phyloP scores from a whole-genome alignment of 2,329 filamentous ascomycete genomes.

The Venturia oleaginea region DNA sequence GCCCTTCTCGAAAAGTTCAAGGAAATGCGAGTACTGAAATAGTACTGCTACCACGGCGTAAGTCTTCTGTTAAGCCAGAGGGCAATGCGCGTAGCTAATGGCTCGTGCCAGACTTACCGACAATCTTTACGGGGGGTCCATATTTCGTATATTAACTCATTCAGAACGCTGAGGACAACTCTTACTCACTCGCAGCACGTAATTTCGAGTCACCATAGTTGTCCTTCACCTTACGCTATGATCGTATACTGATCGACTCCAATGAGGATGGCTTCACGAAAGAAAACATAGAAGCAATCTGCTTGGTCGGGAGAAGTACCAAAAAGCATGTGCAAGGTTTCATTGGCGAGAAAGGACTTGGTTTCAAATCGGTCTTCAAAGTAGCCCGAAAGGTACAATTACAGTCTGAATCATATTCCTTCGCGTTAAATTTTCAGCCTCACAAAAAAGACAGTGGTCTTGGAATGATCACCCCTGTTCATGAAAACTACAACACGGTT shows the following conservation, averaged over 20 bases:
- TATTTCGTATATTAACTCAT: slow-evolving; percentile 25
- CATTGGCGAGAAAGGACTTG: slow-evolving; percentile 30
- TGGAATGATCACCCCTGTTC: slow-evolving; percentile 43
- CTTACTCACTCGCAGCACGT: slow-evolving; percentile 17
- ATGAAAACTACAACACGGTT: slow-evolving; percentile 16
- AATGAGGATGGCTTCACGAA: slow-evolving; percentile 36
- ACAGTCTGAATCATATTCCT: slow-evolving; percentile 31
- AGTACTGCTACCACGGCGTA: no score
- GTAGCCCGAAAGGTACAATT: slow-evolving; percentile 29
- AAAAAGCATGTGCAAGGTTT: slow-evolving; percentile 23
- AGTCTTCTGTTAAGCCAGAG: no score
- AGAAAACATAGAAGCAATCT: slow-evolving; percentile 31
- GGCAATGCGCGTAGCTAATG: no score
- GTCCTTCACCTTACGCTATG: slow-evolving; percentile 18
- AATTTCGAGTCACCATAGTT: slow-evolving; percentile 17
- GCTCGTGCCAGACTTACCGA: slow-evolving; percentile 19
- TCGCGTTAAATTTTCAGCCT: slow-evolving; percentile 25
- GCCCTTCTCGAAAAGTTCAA: background rate
- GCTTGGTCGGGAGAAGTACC: slow-evolving; percentile 27
- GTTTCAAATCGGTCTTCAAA: slow-evolving; percentile 30
- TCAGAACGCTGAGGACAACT: slow-evolving; percentile 37
- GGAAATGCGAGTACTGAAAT: no score
- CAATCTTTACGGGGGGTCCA: slow-evolving; percentile 21
- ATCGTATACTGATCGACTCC: slow-evolving; percentile 33
- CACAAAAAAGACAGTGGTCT: slow-evolving; percentile 31